Percentiles rank a stretch among this genome's conserved stretches.
Evolutionary conservation across 768 basidiomycete genomes (phyloP).

Genomic region (Macrocybe gigantea): DNA sequence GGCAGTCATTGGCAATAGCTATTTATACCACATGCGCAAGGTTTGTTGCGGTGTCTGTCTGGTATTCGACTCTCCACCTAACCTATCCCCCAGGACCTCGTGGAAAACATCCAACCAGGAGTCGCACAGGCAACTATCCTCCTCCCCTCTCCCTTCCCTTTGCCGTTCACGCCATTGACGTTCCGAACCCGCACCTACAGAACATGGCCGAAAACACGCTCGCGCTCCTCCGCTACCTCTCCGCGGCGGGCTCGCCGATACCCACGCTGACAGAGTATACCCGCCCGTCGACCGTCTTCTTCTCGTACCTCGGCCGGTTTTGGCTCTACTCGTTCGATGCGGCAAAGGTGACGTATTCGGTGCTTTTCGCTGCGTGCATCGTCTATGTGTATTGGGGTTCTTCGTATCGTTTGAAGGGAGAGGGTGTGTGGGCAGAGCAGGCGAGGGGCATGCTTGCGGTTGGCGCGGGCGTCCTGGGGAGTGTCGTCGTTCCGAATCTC

Average conservation of each 20-base stretch:
- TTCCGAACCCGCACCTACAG: constrained; percentile 32
- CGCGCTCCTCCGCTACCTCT: constrained; percentile 70
- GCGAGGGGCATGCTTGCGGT: constrained; percentile 43
- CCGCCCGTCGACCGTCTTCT: constrained; percentile 70
- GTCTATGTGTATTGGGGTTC: constrained; percentile 19
- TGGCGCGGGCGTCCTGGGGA: constrained; percentile 44
- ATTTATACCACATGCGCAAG: constrained; percentile 91
- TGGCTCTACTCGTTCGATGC: constrained; percentile 70
- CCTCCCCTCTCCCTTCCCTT: neutral
- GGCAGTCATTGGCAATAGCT: constrained; percentile 88
- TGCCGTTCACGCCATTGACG: constrained; percentile 1
- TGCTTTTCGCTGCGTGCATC: constrained; percentile 42
- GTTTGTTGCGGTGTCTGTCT: constrained; percentile 22
- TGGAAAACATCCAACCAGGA: constrained; percentile 80
- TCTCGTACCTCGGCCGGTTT: constrained; percentile 62
- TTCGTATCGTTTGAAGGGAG: constrained; percentile 4
- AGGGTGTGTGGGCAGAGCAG: constrained; percentile 34
- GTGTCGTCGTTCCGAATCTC: constrained; percentile 58
- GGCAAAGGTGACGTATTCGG: constrained; percentile 58
- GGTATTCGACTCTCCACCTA: neutral
- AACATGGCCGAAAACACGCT: constrained; percentile 90
- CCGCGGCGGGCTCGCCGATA: constrained; percentile 65
- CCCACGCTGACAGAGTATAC: constrained; percentile 50
- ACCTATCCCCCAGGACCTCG: constrained; percentile 49
- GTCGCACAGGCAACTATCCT: constrained; percentile 48